Conservation (phyloP, 495 filamentous ascomycete species). For the Aspergillus ostianus region DNA sequence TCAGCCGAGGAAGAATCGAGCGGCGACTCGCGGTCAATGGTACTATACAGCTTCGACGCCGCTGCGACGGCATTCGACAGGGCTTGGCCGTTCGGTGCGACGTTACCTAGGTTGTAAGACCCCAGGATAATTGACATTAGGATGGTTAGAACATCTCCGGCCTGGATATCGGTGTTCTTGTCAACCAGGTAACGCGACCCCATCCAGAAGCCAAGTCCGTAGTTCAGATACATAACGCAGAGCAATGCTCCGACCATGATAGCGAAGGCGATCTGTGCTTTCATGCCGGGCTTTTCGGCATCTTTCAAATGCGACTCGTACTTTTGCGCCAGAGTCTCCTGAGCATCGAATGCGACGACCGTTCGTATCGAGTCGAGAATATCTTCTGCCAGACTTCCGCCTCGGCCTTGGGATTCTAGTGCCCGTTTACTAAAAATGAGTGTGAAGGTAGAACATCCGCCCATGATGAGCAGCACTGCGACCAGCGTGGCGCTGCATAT, state of each 20-base stretch:
- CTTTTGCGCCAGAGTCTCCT: constrained; percentile 78
- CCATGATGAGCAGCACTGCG: constrained; percentile 71
- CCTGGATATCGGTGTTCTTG: constrained; percentile 48
- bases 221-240: constrained; percentile 78
- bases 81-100: constrained; percentile 80
- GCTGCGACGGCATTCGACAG: constrained; percentile 79
- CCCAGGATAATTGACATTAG: constrained; percentile 91
- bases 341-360: constrained; percentile 85
- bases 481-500: constrained; percentile 76
- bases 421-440: constrained; percentile 73
- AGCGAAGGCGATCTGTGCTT: constrained; percentile 64
- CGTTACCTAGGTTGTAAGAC: constrained; percentile 85
- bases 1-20: constrained; percentile 70
- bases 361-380: constrained; percentile 91
- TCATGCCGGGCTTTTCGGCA: constrained; percentile 74
- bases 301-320: constrained; percentile 71
- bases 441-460: constrained; percentile 64
- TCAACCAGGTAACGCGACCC: constrained; percentile 74
- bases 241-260: constrained; percentile 82
- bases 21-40: constrained; percentile 85
- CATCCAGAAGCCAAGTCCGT: constrained; percentile 95
- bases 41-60: constrained; percentile 84
- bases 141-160: constrained; percentile 65
- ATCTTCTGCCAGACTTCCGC: constrained; percentile 90
- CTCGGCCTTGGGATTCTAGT: constrained; percentile 72